These are phyloP conservation scores for Pythium sp. DNA, from an alignment of 352 stramenopile genomes.

Conservation along the genomic window DNA sequence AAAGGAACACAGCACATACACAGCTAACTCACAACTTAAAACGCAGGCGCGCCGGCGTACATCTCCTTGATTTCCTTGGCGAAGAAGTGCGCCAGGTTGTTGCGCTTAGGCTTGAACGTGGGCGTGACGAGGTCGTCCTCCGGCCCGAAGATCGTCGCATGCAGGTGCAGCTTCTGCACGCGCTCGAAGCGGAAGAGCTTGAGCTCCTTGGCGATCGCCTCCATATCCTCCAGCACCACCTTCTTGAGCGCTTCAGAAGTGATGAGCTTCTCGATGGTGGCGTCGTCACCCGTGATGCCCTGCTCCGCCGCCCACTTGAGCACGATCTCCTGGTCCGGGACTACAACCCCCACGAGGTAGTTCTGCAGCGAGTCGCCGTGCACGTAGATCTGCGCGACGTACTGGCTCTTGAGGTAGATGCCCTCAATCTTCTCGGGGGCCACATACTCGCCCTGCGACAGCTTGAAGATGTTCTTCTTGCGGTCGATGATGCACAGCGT, in stretches of 20 bases:
- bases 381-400: constrained; percentile 5
- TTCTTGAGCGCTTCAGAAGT: neutral
- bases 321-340: neutral
- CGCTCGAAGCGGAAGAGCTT: constrained; percentile 92
- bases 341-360: neutral
- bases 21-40: neutral
- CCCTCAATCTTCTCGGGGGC: constrained; percentile 95
- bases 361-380: constrained; percentile 9
- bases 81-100: constrained; percentile 49
- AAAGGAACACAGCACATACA: too few species aligned
- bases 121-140: constrained; percentile 93
- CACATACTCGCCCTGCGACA: constrained; percentile 93
- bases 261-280: neutral
- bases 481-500: constrained; percentile 84
- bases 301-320: constrained; percentile 22
- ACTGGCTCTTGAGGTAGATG: constrained; percentile 35
- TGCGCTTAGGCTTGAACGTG: constrained; percentile 96
- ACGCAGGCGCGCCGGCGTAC: constrained; percentile 28
- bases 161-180: constrained; percentile 85
- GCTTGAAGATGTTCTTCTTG: constrained; percentile 93
- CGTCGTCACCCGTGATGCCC: neutral
- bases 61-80: constrained; percentile 45
- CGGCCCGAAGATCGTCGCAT: constrained; percentile 78
- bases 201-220: constrained; percentile 32
- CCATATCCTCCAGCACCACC: constrained; percentile 17